phyloP scores from a whole-genome alignment of 345 rosid species.

The Luvunga scandens region DNA sequence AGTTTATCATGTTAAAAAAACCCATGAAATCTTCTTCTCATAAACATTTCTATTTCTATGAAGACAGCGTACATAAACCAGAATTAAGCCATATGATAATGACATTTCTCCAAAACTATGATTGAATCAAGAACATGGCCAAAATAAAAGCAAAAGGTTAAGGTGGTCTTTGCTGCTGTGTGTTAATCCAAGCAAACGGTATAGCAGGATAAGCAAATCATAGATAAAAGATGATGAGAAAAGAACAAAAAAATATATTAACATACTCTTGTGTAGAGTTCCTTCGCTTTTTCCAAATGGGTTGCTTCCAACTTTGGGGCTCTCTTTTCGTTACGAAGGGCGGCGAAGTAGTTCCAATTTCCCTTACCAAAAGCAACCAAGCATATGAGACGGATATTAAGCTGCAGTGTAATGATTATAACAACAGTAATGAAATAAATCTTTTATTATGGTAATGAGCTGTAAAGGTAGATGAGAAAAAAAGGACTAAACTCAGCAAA shows the following conservation, averaged over 20 bases:
- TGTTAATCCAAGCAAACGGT: background rate
- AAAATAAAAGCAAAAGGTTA: background rate
- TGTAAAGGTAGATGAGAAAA: background rate
- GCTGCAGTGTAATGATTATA: background rate
- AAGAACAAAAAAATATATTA: background rate
- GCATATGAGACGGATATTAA: slow-evolving; percentile 2
- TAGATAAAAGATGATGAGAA: background rate
- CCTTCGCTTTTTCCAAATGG: slow-evolving; percentile 97
- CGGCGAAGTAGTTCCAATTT: slow-evolving; percentile 98
- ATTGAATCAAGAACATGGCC: slow-evolving; percentile 5
- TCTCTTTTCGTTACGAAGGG: slow-evolving; percentile 97
- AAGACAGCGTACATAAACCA: background rate
- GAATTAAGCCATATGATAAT: background rate
- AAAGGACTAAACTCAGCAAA: background rate
- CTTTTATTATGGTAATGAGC: background rate
- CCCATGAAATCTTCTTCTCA: background rate
- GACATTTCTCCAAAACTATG: background rate
- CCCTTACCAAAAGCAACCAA: slow-evolving; percentile 50
- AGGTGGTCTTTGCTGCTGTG: background rate
- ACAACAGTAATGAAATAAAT: background rate
- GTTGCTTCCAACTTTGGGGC: slow-evolving; percentile 96
- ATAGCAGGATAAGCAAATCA: background rate
- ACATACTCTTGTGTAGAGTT: slow-evolving; percentile 83
- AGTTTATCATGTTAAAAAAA: background rate
- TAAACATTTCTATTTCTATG: background rate